Evolutionary conservation across 2,329 filamentous ascomycete genomes (phyloP), one percentile per base, ranked within the genome.

Genomic region (Dactylellina leptospora): DNA sequence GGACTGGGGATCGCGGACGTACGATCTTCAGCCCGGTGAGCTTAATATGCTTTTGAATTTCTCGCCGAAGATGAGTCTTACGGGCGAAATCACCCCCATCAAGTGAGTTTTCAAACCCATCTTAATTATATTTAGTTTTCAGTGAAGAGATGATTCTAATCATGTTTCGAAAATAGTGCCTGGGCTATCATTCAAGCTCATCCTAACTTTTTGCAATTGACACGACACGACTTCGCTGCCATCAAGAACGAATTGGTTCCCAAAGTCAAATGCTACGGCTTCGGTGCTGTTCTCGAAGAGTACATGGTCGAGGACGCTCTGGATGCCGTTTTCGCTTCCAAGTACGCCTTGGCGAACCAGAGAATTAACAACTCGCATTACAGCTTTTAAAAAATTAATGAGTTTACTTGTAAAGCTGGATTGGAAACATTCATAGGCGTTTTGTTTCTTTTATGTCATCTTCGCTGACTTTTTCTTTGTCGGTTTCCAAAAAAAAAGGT

Each of bases 241-340:
- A 83, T 97, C 75, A 87, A 90, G 54, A 87, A 88, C 54, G 90
- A 92, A 66, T 83, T 97, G 63, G 83, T 86, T 76, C 85, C 85
- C 63, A 97, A 96, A 81, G 88, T 96, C 68, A 86, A 92, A 74
- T 97, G 95, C 80, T 97, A 97, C 80, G 95, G 95, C 13, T 88
- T 88, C 73, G 86, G 86, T 25, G 86, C 86, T 16, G 86, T 88
- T 2, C 83, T 87, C 81, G 86, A 88, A 75, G 85, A 87, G 75
- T 87, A 87, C 76, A 89, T 92, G 80, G 85, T 92, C 36, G 83
- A 85, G 53, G 93, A 96, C 81, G 91, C 91, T 20, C 80, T 96
- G 61, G 89, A 89, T 77, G 88, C 84, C 36, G 84, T 92, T 22
- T 83, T 92, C 74, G 87, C 85, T 6, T 84, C 83, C 23, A 89